phyloP scores from a whole-genome alignment of 2,329 filamentous ascomycete species.

The Coleophoma cylindrospora region DNA sequence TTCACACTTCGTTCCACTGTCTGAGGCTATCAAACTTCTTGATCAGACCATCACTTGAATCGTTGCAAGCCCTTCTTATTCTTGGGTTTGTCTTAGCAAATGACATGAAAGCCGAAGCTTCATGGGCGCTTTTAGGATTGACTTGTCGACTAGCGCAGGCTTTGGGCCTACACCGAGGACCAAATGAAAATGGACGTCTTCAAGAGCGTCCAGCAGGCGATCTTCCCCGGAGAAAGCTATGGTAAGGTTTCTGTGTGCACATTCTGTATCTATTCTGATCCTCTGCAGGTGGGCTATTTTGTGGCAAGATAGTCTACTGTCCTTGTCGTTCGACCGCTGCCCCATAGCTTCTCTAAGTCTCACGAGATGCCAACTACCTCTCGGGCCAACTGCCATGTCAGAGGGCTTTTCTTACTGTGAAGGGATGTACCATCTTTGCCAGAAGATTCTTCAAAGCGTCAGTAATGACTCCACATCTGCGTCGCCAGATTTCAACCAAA shows the following conservation, averaged over 20 bases:
- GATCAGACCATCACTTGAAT: slow-evolving; percentile 58
- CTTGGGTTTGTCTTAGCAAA: slow-evolving; percentile 60
- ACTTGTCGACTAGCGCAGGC: slow-evolving; percentile 63
- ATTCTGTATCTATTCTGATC: slow-evolving; percentile 4
- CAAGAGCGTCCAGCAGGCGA: slow-evolving; percentile 23
- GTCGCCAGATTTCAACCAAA: slow-evolving; percentile 33
- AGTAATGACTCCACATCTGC: slow-evolving; percentile 22
- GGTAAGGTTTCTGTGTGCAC: slow-evolving; percentile 12
- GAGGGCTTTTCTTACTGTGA: slow-evolving; percentile 56
- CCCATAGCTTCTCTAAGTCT: slow-evolving; percentile 49
- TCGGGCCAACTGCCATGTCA: slow-evolving; percentile 44
- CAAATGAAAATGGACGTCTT: slow-evolving; percentile 17
- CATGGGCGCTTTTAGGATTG: slow-evolving; percentile 59
- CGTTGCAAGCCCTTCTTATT: slow-evolving; percentile 58
- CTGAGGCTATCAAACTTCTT: slow-evolving; percentile 59
- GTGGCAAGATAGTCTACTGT: slow-evolving; percentile 63
- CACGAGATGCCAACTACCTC: slow-evolving; percentile 37
- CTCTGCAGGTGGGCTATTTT: slow-evolving; percentile 50
- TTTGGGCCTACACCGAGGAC: slow-evolving; percentile 47
- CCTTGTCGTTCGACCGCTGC: slow-evolving; percentile 60
- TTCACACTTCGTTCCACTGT: slow-evolving; percentile 52
- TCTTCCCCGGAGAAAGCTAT: slow-evolving; percentile 23
- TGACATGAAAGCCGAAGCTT: slow-evolving; percentile 66
- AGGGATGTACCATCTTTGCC: slow-evolving; percentile 60
- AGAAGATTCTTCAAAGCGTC: slow-evolving; percentile 46